Evolutionary conservation across 331 rosid species (phyloP), one percentile per base, ranked within the genome.

Genomic region (Saraca asoca): DNA sequence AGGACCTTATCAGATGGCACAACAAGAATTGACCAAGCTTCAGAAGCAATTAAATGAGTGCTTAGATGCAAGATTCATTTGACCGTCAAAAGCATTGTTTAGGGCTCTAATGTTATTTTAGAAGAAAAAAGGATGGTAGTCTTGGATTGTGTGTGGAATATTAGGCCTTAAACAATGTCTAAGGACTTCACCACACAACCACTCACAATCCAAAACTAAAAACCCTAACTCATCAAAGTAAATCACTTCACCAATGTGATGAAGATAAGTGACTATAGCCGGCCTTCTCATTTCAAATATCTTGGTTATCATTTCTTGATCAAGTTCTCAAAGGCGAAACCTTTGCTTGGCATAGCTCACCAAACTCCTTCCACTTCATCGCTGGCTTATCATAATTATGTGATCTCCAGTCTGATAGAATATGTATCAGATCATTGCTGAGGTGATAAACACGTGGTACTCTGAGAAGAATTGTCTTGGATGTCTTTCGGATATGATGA

Each of bases 351-450:
- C 99, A 90, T 63, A 90, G 78, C 49, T 86, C 95, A 20, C 71
- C 83, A 51, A 90, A 94, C 78, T 94, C 97, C 68, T 85, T 88
- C 98, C 96, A 94, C 72, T 75, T 87, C 96, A 85, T 90, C 12
- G 89, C 97, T 18, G 97, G 95, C 80, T 86, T 94, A 86, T 94
- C 85, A 84, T 81, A 80, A 75, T 94, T 94, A 82, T 83, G 89
- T 0, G 88, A 78, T 80, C 97, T 88, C 99, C 99, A 94, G 20
- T 90, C 91, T 62, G 91, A 83, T 72, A 94, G 62, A 60, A 83
- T 80, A 68, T 86, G 89, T 61, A 82, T 83, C 15, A 94, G 79
- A 66, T 90, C 95, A 66, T 94, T 86, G 77, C 99, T 90, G 7
- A 90, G 92, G 80, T 90, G 96, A 77, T 94, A 90, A 71, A 94